phyloP scores from a whole-genome alignment of 371 early-diverging fungal species.

The Mortierella sp. region DNA sequence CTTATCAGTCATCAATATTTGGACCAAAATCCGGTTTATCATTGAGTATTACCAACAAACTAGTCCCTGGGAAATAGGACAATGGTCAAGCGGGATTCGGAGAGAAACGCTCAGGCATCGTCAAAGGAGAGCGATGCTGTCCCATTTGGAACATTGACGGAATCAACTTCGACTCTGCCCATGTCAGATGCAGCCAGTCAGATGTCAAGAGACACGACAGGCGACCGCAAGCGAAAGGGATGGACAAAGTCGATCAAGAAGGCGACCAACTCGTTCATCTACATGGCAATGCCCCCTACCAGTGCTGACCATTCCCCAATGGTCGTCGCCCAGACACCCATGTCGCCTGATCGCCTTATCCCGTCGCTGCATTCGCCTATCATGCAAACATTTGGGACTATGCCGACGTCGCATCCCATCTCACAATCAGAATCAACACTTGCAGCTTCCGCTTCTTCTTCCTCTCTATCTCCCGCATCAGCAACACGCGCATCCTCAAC shows the following conservation, averaged over 20 bases:
- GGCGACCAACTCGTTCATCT: constrained; percentile 48
- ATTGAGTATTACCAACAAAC: too few species aligned
- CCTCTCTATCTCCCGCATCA: constrained; percentile 6
- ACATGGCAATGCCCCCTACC: constrained; percentile 52
- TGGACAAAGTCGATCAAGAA: constrained; percentile 46
- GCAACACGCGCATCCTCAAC: constrained; percentile 17
- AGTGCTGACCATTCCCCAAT: constrained; percentile 38
- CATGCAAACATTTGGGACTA: constrained; percentile 7
- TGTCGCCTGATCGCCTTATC: constrained; percentile 41
- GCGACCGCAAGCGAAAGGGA: constrained; percentile 27
- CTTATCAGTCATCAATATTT: too few species aligned
- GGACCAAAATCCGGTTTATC: too few species aligned
- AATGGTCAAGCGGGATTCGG: constrained; percentile 3
- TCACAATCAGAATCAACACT: background rate
- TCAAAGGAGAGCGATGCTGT: background rate
- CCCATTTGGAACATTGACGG: background rate
- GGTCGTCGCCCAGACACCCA: constrained; percentile 50
- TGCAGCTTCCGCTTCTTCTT: background rate
- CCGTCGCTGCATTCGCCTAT: constrained; percentile 26
- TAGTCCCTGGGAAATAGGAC: background rate
- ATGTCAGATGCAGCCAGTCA: constrained; percentile 23
- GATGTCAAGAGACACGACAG: constrained; percentile 20
- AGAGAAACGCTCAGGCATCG: background rate
- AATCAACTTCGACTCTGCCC: background rate
- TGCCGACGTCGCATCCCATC: background rate